Percentiles rank a stretch among this genome's conserved stretches.
These are phyloP conservation scores for Cystobasidiaceae sp. DNA, from an alignment of 1,284 basidiomycete genomes.

Conservation along the genomic window DNA sequence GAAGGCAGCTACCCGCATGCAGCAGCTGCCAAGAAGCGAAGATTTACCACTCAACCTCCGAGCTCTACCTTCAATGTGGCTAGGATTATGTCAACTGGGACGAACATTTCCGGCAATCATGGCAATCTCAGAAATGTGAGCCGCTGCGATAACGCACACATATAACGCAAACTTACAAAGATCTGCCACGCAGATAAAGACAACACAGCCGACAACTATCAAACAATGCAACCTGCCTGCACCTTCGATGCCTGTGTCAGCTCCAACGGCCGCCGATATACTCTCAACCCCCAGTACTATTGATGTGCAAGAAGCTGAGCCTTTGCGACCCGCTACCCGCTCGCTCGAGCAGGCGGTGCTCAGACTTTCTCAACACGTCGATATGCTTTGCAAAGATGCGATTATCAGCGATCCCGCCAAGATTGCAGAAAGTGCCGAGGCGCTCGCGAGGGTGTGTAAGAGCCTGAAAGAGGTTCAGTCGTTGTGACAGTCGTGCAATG, in stretches of 20 bases:
- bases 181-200: no score
- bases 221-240: no score
- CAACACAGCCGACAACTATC: no score
- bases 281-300: no score
- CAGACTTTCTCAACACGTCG: not conserved
- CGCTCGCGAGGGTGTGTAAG: conserved; percentile 8
- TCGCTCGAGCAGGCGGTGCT: conserved; percentile 7
- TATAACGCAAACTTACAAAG: no score
- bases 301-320: no score
- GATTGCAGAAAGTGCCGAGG: conserved; percentile 20
- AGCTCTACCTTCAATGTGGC: no score
- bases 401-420: not conserved
- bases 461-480: not conserved
- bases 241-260: no score
- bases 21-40: conserved; percentile 27
- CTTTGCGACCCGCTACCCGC: not conserved
- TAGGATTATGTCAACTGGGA: no score
- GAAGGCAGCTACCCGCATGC: not conserved
- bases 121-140: no score
- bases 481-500: not conserved
- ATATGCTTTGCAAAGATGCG: not conserved
- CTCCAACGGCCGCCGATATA: no score
- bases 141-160: no score
- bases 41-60: conserved; percentile 18
- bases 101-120: not conserved